Percentiles rank a stretch among this genome's conserved stretches.
Evolutionary conservation across 2,329 filamentous ascomycete genomes (phyloP).

Genomic region (Pseudocercospora vitis): DNA sequence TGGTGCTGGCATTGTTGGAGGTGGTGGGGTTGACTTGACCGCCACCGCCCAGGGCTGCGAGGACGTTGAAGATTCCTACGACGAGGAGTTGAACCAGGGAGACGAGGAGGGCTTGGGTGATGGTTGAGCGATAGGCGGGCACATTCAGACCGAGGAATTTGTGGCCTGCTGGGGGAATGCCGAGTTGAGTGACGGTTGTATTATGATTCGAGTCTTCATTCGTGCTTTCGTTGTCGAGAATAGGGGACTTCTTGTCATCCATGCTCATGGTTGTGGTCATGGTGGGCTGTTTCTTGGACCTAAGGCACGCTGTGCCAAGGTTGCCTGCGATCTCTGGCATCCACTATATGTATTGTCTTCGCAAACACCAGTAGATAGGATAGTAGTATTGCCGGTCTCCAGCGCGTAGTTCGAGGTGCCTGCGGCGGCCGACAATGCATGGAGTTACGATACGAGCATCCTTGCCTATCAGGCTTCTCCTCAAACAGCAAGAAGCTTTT

Average conservation of each 20-base stretch:
- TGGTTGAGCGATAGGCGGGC: neutral
- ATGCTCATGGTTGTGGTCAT: neutral
- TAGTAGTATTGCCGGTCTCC: neutral
- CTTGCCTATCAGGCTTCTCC: conserved; percentile 5
- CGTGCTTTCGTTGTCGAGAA: neutral
- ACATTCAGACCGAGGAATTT: neutral
- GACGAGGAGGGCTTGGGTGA: neutral
- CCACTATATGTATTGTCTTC: neutral
- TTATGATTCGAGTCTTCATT: neutral
- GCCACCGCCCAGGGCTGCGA: conserved; percentile 51
- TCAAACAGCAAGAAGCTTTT: neutral
- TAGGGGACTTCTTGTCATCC: neutral
- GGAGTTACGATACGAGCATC: neutral
- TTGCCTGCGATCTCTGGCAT: neutral
- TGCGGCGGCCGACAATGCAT: neutral
- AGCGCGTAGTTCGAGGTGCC: no score
- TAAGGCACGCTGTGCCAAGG: conserved; percentile 3
- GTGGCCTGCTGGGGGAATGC: neutral
- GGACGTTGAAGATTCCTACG: conserved; percentile 51
- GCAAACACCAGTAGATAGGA: neutral
- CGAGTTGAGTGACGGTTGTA: neutral
- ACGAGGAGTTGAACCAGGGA: conserved; percentile 7
- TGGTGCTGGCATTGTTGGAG: conserved; percentile 66
- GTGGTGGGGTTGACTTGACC: conserved; percentile 47
- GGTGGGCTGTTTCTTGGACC: neutral